Conservation (phyloP, 805 yeast species). For the Candida orba region DNA sequence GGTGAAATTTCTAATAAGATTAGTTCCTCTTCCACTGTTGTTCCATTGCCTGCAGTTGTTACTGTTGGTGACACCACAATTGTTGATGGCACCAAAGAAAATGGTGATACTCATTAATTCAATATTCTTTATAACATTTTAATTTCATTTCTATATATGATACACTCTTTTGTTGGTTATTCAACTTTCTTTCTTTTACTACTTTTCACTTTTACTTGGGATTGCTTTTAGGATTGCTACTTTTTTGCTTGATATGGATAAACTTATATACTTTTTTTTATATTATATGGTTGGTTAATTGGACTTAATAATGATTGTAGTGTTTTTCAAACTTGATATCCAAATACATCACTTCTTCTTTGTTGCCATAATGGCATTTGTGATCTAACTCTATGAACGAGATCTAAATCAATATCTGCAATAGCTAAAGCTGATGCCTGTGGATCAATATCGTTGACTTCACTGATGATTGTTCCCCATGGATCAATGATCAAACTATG, state of each 20-base stretch:
- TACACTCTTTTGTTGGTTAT: no score
- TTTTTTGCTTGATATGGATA: no score
- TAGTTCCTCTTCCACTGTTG: neutral
- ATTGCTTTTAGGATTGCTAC: no score
- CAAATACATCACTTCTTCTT: slow-evolving; percentile 54
- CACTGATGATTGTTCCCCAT: slow-evolving; percentile 74
- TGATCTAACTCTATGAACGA: slow-evolving; percentile 42
- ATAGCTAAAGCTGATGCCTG: slow-evolving; percentile 39
- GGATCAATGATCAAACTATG: slow-evolving; percentile 86
- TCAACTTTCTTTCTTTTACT: no score
- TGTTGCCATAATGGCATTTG: slow-evolving; percentile 79
- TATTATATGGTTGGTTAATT: no score
- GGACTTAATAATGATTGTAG: no score
- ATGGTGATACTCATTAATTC: neutral
- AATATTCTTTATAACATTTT: neutral
- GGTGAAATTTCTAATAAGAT: neutral
- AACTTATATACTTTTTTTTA: no score
- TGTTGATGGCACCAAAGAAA: neutral
- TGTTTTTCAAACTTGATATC: slow-evolving; percentile 13
- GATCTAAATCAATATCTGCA: slow-evolving; percentile 60
- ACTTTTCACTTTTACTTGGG: no score
- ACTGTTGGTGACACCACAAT: no score
- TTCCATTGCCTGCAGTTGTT: neutral
- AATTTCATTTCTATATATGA: no score
- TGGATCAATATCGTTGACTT: slow-evolving; percentile 38